A percentile compares a stretch with the other conserved stretches of the same genome.
These are phyloP conservation scores for Ogataea paraovalis DNA, from an alignment of 805 yeast species.

Conservation along the genomic window DNA sequence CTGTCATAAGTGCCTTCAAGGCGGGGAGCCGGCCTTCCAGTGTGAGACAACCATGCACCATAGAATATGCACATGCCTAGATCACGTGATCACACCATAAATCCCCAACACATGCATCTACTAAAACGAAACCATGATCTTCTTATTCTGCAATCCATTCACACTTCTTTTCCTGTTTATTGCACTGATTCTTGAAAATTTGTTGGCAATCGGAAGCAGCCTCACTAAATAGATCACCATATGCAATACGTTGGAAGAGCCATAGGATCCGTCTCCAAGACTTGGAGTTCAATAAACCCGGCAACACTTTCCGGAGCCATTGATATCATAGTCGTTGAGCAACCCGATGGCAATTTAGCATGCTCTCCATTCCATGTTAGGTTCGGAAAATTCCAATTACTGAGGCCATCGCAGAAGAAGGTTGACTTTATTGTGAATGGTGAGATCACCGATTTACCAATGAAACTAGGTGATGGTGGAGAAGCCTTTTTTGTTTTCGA, in stretches of 20 bases:
- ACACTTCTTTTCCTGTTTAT: no score
- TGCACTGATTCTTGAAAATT: no score
- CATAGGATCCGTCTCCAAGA: constrained; percentile 89
- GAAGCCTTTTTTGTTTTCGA: constrained; percentile 97
- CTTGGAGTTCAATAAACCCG: constrained; percentile 96
- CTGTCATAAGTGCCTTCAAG: no score
- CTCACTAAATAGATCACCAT: neutral
- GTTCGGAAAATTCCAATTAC: constrained; percentile 88
- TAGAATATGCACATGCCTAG: no score
- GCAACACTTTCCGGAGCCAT: constrained; percentile 96
- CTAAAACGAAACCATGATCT: no score
- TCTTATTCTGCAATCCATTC: no score
- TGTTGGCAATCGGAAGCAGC: neutral
- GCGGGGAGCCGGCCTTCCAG: no score
- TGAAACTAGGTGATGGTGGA: constrained; percentile 97
- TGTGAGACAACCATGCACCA: no score
- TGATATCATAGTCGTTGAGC: constrained; percentile 92
- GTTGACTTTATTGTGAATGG: constrained; percentile 88
- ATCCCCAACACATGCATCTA: no score
- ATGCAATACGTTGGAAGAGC: constrained; percentile 98
- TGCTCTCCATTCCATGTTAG: constrained; percentile 97
- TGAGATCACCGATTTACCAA: constrained; percentile 73
- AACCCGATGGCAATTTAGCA: constrained; percentile 63
- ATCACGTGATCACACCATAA: no score
- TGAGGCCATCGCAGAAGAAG: constrained; percentile 93